Evolutionary conservation across 1,284 basidiomycete genomes (phyloP).

Genomic region (Blastosporella zonata): DNA sequence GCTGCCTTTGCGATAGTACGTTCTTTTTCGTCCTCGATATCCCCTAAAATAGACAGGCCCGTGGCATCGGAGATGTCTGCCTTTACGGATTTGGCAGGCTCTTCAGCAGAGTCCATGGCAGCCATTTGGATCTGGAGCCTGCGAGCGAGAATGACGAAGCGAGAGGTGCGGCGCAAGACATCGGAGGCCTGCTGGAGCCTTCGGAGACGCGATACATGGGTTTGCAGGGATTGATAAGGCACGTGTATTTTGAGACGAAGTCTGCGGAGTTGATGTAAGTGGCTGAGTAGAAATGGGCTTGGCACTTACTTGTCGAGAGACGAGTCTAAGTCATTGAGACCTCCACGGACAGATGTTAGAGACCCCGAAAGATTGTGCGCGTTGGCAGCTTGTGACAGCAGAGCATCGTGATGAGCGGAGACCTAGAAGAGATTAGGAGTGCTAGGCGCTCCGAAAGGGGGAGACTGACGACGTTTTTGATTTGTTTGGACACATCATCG

Average conservation of each 20-base stretch:
- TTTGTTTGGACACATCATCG: slow-evolving; percentile 86
- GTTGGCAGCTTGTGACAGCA: slow-evolving; percentile 69
- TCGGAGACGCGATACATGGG: slow-evolving; percentile 68
- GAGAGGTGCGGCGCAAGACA: slow-evolving; percentile 75
- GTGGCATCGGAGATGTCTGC: slow-evolving; percentile 10
- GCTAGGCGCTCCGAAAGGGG: neutral
- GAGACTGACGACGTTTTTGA: slow-evolving; percentile 71
- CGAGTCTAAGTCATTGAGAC: slow-evolving; percentile 63
- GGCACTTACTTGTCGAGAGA: slow-evolving; percentile 62
- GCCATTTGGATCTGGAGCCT: slow-evolving; percentile 80
- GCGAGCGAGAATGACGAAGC: slow-evolving; percentile 79
- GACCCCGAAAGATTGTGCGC: slow-evolving; percentile 64
- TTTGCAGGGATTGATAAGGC: slow-evolving; percentile 74
- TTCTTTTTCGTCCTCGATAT: slow-evolving; percentile 77
- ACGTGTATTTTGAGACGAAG: slow-evolving; percentile 81
- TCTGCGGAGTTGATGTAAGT: slow-evolving; percentile 36
- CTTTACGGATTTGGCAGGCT: slow-evolving; percentile 8
- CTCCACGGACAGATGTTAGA: slow-evolving; percentile 57
- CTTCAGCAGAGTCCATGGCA: slow-evolving; percentile 45
- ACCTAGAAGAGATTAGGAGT: slow-evolving; percentile 39
- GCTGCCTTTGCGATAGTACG: slow-evolving; percentile 87
- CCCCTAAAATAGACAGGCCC: slow-evolving; percentile 24
- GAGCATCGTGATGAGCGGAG: slow-evolving; percentile 68
- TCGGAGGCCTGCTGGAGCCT: slow-evolving; percentile 80
- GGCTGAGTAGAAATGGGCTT: slow-evolving; percentile 19